Percentiles rank a stretch among this genome's conserved stretches.
Evolutionary conservation across 2,329 filamentous ascomycete species (phyloP).

Genomic region (Herpotrichia juniperi): DNA sequence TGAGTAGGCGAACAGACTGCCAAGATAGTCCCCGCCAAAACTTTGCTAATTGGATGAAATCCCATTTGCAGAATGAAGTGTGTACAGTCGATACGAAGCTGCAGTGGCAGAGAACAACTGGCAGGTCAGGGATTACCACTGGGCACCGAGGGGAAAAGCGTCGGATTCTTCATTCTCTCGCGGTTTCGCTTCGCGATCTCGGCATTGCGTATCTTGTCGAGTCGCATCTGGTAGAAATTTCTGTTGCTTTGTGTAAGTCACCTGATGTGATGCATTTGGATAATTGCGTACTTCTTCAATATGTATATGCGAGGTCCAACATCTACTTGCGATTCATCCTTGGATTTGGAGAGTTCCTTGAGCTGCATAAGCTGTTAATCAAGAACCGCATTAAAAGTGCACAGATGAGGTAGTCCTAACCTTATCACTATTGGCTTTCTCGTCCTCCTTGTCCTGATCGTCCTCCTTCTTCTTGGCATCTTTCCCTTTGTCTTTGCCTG

Average conservation of each 20-base stretch:
- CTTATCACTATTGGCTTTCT: conserved; percentile 67
- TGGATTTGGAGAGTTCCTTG: conserved; percentile 56
- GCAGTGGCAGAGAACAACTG: not conserved
- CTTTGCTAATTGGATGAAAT: conserved; percentile 4
- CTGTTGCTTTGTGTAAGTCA: conserved; percentile 52
- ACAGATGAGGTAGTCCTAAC: conserved; percentile 35
- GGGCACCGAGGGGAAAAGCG: conserved; percentile 85
- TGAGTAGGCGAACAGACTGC: conserved; percentile 12
- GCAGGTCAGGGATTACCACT: conserved; percentile 54
- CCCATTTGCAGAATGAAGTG: not conserved
- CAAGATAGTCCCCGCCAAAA: conserved; percentile 21
- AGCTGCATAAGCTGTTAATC: conserved; percentile 37
- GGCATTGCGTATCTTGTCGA: conserved; percentile 78
- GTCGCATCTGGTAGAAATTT: conserved; percentile 83
- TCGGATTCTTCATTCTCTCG: conserved; percentile 78
- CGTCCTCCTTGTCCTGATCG: conserved; percentile 67
- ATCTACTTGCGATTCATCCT: conserved; percentile 55
- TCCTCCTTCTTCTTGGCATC: conserved; percentile 68
- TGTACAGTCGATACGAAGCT: not conserved
- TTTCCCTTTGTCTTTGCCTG: conserved; percentile 67
- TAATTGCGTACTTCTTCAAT: conserved; percentile 70
- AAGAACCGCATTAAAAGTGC: not conserved
- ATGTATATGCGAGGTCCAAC: conserved; percentile 82
- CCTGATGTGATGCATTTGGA: not conserved
- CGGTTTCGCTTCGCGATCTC: conserved; percentile 81